These are phyloP conservation scores for Sugiyamaella floridensis DNA, from an alignment of 805 yeast species.

Conservation along the genomic window DNA sequence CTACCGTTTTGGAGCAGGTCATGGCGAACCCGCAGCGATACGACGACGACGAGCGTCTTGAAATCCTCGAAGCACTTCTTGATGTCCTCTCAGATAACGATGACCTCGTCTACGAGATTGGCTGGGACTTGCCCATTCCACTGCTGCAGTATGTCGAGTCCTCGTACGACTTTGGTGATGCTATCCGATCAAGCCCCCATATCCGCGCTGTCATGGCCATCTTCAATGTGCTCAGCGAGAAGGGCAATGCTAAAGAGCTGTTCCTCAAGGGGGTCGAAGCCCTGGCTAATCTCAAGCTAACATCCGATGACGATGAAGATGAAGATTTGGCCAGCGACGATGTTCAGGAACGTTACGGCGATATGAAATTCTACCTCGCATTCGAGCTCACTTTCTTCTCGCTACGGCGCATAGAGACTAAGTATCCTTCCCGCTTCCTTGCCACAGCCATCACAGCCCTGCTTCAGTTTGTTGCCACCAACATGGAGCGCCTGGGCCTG, in stretches of 20 bases:
- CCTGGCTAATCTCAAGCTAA: conserved; percentile 35
- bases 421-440: conserved; percentile 74
- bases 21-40: conserved; percentile 43
- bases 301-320: conserved; percentile 19
- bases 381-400: conserved; percentile 58
- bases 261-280: conserved; percentile 66
- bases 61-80: conserved; percentile 33
- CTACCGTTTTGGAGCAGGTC: conserved; percentile 64
- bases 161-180: conserved; percentile 11
- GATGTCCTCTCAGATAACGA: conserved; percentile 30
- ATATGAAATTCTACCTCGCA: conserved; percentile 56
- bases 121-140: conserved; percentile 86
- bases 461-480: conserved; percentile 43
- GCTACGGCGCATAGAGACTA: conserved; percentile 54
- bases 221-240: conserved; percentile 55
- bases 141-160: conserved; percentile 48
- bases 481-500: conserved; percentile 29
- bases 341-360: conserved; percentile 30
- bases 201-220: conserved; percentile 37
- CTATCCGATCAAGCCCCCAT: conserved; percentile 9
- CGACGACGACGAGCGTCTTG: conserved; percentile 42
- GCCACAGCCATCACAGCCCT: conserved; percentile 59
- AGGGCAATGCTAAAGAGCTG: conserved; percentile 78
- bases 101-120: conserved; percentile 56
- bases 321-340: conserved; percentile 8